Conservation (phyloP, 1,284 basidiomycete genomes). For the Moniliophthora roreri region DNA sequence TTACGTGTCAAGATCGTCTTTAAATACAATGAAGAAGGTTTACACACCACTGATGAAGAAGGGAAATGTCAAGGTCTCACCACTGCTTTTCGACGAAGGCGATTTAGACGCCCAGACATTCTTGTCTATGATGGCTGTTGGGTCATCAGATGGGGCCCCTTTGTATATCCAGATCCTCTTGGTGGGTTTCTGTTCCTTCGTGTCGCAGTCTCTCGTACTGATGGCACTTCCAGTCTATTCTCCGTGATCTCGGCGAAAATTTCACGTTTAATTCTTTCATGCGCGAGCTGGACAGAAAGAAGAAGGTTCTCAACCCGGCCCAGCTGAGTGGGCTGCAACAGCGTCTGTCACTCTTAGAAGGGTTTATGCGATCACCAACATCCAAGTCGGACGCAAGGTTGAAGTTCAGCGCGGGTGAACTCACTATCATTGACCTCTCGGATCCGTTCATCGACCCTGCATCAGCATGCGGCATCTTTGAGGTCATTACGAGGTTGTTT, state of each 20-base stretch:
- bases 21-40: constrained; percentile 56
- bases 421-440: constrained; percentile 67
- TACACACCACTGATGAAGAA: constrained; percentile 51
- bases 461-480: constrained; percentile 68
- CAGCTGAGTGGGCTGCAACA: constrained; percentile 58
- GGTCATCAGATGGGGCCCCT: constrained; percentile 56
- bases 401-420: constrained; percentile 51
- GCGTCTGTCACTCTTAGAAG: constrained; percentile 51
- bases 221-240: constrained; percentile 28
- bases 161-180: constrained; percentile 66
- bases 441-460: constrained; percentile 70
- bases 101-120: constrained; percentile 70
- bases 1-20: constrained; percentile 62
- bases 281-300: constrained; percentile 41
- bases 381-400: constrained; percentile 20
- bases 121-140: constrained; percentile 67
- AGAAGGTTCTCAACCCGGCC: constrained; percentile 49
- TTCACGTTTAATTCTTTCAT: constrained; percentile 46
- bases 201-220: neutral
- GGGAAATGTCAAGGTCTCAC: constrained; percentile 44
- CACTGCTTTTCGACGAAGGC: constrained; percentile 55
- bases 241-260: constrained; percentile 38
- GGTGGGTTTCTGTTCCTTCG: constrained; percentile 32
- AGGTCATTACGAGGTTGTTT: constrained; percentile 66
- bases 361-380: constrained; percentile 44